These are phyloP conservation scores for Exsudoporus frostii DNA, from an alignment of 768 basidiomycete species.

Conservation along the genomic window DNA sequence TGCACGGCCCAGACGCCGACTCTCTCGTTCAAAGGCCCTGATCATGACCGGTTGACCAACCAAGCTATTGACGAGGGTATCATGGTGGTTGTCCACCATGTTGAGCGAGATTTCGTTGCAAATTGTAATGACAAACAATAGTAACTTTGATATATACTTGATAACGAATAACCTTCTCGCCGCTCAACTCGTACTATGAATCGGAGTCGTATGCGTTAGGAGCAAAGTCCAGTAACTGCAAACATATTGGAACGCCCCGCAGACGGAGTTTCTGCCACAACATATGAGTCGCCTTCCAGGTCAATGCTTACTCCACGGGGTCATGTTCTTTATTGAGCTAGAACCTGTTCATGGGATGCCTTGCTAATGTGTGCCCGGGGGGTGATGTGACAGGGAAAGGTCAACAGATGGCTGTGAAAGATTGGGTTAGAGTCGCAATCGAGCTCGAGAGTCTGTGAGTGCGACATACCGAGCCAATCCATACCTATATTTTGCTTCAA, in stretches of 20 bases:
- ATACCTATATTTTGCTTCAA: constrained; percentile 1
- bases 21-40: no score
- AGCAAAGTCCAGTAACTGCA: no score
- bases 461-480: constrained; percentile 9
- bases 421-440: not conserved
- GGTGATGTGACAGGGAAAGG: constrained; percentile 18
- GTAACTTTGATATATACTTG: no score
- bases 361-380: constrained; percentile 8
- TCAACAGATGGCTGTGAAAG: constrained; percentile 1
- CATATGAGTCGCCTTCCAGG: not conserved
- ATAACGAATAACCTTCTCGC: no score
- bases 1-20: no score
- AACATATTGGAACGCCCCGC: not conserved
- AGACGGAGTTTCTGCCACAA: not conserved
- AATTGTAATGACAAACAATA: not conserved
- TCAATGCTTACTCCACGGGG: not conserved
- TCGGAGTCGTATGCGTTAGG: no score
- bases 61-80: no score
- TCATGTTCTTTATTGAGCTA: not conserved
- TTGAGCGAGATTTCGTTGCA: no score
- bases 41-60: no score
- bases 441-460: not conserved
- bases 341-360: constrained; percentile 2
- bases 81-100: no score
- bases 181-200: no score